phyloP scores from a whole-genome alignment of 805 yeast genomes.

The Hanseniaspora occidentalis region DNA sequence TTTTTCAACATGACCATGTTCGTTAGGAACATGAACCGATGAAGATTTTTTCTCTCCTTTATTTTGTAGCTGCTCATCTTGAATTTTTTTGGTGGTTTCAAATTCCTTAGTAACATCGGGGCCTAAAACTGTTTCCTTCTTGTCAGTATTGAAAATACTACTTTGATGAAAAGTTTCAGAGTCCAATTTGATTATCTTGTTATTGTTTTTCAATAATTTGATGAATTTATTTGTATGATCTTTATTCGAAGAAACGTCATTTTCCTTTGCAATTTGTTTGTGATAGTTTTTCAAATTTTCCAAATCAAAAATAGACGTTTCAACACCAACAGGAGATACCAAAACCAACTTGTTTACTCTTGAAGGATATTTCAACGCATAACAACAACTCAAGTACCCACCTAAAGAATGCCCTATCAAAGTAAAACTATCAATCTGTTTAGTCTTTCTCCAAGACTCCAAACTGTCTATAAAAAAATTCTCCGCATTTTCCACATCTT shows the following conservation, averaged over 20 bases:
- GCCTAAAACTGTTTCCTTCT: slow-evolving; percentile 11
- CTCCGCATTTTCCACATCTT: slow-evolving; percentile 23
- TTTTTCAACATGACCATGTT: slow-evolving; percentile 23
- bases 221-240: neutral
- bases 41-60: slow-evolving; percentile 5
- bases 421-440: slow-evolving; percentile 38
- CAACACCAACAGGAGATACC: slow-evolving; percentile 65
- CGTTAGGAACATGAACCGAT: slow-evolving; percentile 19
- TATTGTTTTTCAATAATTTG: neutral
- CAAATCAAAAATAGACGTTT: slow-evolving; percentile 33
- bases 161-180: neutral
- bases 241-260: neutral
- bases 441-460: slow-evolving; percentile 43
- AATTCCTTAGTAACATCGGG: slow-evolving; percentile 25
- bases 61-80: slow-evolving; percentile 1
- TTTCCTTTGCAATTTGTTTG: neutral
- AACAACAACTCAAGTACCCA: slow-evolving; percentile 51
- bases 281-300: slow-evolving; percentile 3
- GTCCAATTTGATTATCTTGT: neutral
- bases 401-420: slow-evolving; percentile 63
- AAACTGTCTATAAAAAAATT: slow-evolving; percentile 32
- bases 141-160: too few relatives aligned
- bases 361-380: slow-evolving; percentile 42
- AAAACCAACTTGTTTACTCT: slow-evolving; percentile 39
- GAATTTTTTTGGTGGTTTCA: slow-evolving; percentile 8